These are phyloP conservation scores for Luzula sylvatica DNA, from an alignment of 176 grass and related monocot genomes.

Conservation along the genomic window DNA sequence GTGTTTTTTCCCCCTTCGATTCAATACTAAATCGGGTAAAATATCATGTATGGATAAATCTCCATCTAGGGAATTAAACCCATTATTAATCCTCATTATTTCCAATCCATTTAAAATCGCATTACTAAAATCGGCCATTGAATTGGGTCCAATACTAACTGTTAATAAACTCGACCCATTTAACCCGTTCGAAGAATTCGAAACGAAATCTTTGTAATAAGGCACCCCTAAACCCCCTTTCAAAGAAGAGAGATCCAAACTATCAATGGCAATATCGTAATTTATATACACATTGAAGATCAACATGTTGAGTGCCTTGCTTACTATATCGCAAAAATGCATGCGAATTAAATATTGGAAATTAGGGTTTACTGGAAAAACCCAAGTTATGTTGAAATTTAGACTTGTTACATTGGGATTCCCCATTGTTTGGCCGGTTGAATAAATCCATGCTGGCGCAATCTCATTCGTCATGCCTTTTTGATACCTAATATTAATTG, in stretches of 20 bases:
- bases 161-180: conserved; percentile 44
- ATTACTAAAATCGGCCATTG: conserved; percentile 18
- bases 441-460: conserved; percentile 70
- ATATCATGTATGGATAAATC: conserved; percentile 14
- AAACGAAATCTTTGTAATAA: conserved; percentile 69
- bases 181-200: conserved; percentile 31
- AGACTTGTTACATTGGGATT: conserved; percentile 23
- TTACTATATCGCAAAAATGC: conserved; percentile 94
- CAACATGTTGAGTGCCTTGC: conserved; percentile 43
- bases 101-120: conserved; percentile 92
- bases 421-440: conserved; percentile 46
- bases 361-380: conserved; percentile 40
- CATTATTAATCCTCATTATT: conserved; percentile 90
- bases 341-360: conserved; percentile 67
- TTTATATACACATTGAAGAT: conserved; percentile 75
- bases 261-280: conserved; percentile 27
- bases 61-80: conserved; percentile 32
- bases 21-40: conserved; percentile 10
- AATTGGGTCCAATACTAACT: conserved; percentile 65
- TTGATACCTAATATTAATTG: conserved; percentile 41
- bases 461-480: conserved; percentile 26
- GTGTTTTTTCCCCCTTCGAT: background rate
- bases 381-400: conserved; percentile 78
- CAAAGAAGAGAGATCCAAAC: conserved; percentile 55
- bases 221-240: conserved; percentile 39